These are phyloP conservation scores for Linum lewisii DNA, from an alignment of 345 rosid species.

Conservation along the genomic window DNA sequence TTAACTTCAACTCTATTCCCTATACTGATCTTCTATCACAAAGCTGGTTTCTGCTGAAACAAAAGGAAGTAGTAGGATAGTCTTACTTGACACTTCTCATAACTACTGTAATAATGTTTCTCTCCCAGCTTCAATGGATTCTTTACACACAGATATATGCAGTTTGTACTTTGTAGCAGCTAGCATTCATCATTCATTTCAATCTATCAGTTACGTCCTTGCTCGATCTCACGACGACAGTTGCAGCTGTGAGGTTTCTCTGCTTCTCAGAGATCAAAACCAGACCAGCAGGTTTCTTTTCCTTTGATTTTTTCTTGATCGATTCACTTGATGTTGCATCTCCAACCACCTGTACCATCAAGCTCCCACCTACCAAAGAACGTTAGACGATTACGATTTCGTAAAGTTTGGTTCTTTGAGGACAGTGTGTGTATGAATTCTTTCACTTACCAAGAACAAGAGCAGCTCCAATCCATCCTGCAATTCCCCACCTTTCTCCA, in stretches of 20 bases:
- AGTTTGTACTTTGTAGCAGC: neutral
- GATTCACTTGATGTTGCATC: slow-evolving; percentile 7
- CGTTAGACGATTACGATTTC: neutral
- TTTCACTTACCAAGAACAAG: slow-evolving; percentile 22
- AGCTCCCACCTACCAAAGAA: slow-evolving; percentile 19
- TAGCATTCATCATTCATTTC: slow-evolving; percentile 5
- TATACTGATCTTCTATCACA: too few relatives aligned
- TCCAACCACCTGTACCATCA: slow-evolving; percentile 20
- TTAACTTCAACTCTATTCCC: neutral
- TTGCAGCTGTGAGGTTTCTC: slow-evolving; percentile 18
- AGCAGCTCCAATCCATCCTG: slow-evolving; percentile 26
- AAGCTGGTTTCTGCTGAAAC: neutral
- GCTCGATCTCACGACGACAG: slow-evolving; percentile 14
- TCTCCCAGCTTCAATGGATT: too few relatives aligned
- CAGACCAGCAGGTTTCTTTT: neutral
- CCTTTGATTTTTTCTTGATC: slow-evolving; percentile 1
- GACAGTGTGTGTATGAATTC: neutral
- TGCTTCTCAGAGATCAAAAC: slow-evolving; percentile 9
- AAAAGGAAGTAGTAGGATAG: neutral
- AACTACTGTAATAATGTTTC: neutral
- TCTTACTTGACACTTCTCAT: neutral
- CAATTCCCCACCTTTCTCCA: slow-evolving; percentile 23
- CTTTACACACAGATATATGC: too few relatives aligned
- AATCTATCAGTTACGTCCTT: slow-evolving; percentile 12
- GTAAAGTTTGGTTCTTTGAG: neutral